These are phyloP conservation scores for Halophytophthora batemanensis DNA, from an alignment of 352 stramenopile genomes.

Conservation along the genomic window DNA sequence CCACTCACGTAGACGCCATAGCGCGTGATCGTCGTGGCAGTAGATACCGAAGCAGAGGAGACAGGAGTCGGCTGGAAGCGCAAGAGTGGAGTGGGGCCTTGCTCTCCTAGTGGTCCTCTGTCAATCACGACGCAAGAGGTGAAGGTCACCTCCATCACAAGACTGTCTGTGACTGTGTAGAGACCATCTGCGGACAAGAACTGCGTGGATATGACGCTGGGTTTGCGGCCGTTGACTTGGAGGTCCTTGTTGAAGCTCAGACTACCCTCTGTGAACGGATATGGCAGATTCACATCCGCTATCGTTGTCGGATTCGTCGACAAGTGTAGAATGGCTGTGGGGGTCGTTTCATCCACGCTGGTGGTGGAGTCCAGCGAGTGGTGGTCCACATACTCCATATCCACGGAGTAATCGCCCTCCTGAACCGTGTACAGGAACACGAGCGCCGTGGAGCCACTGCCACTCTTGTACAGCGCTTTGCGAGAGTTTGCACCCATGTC, in stretches of 20 bases:
- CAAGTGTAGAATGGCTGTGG: slow-evolving; percentile 51
- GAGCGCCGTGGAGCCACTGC: slow-evolving; percentile 48
- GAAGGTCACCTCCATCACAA: slow-evolving; percentile 67
- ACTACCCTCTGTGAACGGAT: slow-evolving; percentile 58
- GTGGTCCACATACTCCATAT: slow-evolving; percentile 81
- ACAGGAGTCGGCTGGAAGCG: slow-evolving; percentile 50
- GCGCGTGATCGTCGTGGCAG: slow-evolving; percentile 42
- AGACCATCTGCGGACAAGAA: slow-evolving; percentile 64
- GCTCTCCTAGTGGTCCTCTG: slow-evolving; percentile 19
- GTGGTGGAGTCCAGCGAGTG: slow-evolving; percentile 71
- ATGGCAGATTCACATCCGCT: slow-evolving; percentile 66
- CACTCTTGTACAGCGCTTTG: slow-evolving; percentile 54
- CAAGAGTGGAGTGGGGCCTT: slow-evolving; percentile 33
- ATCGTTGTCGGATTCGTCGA: slow-evolving; percentile 68
- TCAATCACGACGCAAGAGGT: slow-evolving; percentile 59
- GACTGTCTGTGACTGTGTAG: slow-evolving; percentile 54
- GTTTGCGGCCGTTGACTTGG: slow-evolving; percentile 64
- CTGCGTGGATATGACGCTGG: slow-evolving; percentile 38
- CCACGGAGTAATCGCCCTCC: slow-evolving; percentile 68
- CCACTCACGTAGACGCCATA: slow-evolving; percentile 59
- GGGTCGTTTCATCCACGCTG: slow-evolving; percentile 17
- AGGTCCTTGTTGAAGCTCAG: slow-evolving; percentile 72
- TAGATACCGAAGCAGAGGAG: slow-evolving; percentile 21
- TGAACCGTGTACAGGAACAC: slow-evolving; percentile 66
- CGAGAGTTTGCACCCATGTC: slow-evolving; percentile 48